A percentile compares a stretch with the other conserved stretches of the same genome.
Conservation (phyloP, 352 stramenopile genomes). For the Phytophthora pluvialis region DNA sequence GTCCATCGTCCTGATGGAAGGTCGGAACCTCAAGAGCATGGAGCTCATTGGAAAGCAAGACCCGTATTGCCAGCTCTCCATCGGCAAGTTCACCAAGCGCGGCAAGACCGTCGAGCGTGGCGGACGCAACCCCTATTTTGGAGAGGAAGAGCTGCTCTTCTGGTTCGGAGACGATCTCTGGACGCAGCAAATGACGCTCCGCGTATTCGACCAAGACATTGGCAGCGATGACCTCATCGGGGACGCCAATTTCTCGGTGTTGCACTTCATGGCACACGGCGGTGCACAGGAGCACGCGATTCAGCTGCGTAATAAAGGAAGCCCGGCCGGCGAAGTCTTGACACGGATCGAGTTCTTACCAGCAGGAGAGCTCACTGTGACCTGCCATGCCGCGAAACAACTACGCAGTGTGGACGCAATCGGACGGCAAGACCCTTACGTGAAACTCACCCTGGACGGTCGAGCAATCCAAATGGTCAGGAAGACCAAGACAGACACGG, state of each 20-base stretch:
- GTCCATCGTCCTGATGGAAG: slow-evolving; percentile 87
- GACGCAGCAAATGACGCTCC: slow-evolving; percentile 80
- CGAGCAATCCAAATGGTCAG: slow-evolving; percentile 73
- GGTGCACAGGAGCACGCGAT: slow-evolving; percentile 66
- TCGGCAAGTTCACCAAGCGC: slow-evolving; percentile 74
- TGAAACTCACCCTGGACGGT: slow-evolving; percentile 80
- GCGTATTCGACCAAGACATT: slow-evolving; percentile 90
- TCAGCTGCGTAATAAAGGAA: slow-evolving; percentile 62
- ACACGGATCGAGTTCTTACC: slow-evolving; percentile 87
- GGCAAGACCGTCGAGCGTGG: slow-evolving; percentile 79
- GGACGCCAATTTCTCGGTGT: slow-evolving; percentile 68
- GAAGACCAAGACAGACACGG: slow-evolving; percentile 89
- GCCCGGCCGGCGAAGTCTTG: slow-evolving; percentile 76
- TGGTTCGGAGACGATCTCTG: slow-evolving; percentile 93
- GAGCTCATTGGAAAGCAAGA: slow-evolving; percentile 92
- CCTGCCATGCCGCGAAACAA: slow-evolving; percentile 63
- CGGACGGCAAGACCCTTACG: slow-evolving; percentile 77
- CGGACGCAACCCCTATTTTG: slow-evolving; percentile 91
- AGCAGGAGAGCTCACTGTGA: slow-evolving; percentile 67
- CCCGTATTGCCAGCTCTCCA: slow-evolving; percentile 88
- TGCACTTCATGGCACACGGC: slow-evolving; percentile 72
- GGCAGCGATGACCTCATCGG: slow-evolving; percentile 91
- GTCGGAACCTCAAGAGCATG: slow-evolving; percentile 90
- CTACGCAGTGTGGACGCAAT: slow-evolving; percentile 80
- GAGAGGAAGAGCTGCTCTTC: slow-evolving; percentile 91